Evolutionary conservation across 75 land plant genomes (phyloP), one percentile per base, ranked within the genome.

Genomic region (Adiantum capillusveneris): DNA sequence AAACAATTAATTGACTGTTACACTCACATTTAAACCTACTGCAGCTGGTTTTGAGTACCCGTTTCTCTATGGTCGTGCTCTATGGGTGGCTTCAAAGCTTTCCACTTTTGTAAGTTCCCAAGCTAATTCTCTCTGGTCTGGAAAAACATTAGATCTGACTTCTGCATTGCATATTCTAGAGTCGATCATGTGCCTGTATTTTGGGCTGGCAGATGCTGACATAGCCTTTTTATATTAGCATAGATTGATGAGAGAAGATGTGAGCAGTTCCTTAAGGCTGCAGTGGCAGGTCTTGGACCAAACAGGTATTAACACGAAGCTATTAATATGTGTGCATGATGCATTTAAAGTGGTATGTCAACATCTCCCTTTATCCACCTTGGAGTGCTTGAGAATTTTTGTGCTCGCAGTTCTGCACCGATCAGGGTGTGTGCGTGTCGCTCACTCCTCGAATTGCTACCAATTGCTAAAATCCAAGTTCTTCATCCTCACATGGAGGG

Each of bases 401-500:
- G 31, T 53, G 3, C 27, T 59, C 44, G 27, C 69, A 95, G 96
- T 20, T 77, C 90, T 55, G 81, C 87, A 64, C 79, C 96, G 44
- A 84, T 95, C 2, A 89, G 82, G 74, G 86, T 94, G 0, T 87
- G 90, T 69, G 88, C 99, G 43, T 94, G 99, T 51, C 78, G 79
- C 20, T 96, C 96, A 60, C 63, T 94, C 29, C 67, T 83, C 0
- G 70, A 86, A 66, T 75, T 94, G 25, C 63, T 94, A 55, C 84
- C 83, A 29, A 74, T 62, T 53, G 67, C 75, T 29, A 78, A 75
- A 25, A 34, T 67, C 26, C 60, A 58, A 25, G 57, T 76, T 25
- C 16, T 80, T 21, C 77, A 68, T 54, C 75, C 88, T 6, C 78
- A 89, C 64, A 48, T 85, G 45, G 65, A 66, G 56, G 25, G 43